A percentile compares a stretch with the other conserved stretches of the same genome.
These are phyloP conservation scores for Eustoma russellianum DNA, from an alignment of 257 asterid genomes.

Conservation along the genomic window DNA sequence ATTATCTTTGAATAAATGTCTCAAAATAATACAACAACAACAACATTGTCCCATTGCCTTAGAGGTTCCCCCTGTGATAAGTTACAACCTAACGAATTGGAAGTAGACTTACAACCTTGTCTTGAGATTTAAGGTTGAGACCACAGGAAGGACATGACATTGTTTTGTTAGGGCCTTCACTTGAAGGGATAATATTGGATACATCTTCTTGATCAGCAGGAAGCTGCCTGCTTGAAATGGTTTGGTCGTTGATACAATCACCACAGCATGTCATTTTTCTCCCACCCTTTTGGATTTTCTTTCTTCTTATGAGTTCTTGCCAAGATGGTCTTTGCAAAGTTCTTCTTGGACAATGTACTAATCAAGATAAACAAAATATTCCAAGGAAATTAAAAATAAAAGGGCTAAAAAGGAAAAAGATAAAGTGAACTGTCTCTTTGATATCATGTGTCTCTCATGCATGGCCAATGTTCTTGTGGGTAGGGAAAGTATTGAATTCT, in stretches of 20 bases:
- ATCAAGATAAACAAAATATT: conserved; percentile 12
- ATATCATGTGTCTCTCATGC: conserved; percentile 20
- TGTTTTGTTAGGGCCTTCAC: conserved; percentile 4
- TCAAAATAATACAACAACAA: not conserved
- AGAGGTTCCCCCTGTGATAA: no score
- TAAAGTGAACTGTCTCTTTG: conserved; percentile 27
- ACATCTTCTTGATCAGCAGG: not conserved
- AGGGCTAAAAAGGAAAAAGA: conserved; percentile 20
- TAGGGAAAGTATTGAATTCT: conserved; percentile 36
- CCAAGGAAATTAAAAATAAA: conserved; percentile 5
- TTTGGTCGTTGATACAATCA: conserved; percentile 10
- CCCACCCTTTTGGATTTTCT: not conserved
- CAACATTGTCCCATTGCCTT: no score
- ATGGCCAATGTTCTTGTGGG: conserved; percentile 21
- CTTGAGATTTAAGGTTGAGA: conserved; percentile 19
- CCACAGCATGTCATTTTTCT: conserved; percentile 23
- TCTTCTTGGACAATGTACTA: conserved; percentile 14
- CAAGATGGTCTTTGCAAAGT: conserved; percentile 1
- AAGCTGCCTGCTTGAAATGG: conserved; percentile 4
- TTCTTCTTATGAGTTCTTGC: conserved; percentile 14
- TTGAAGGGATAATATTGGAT: not conserved
- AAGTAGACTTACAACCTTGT: conserved; percentile 18
- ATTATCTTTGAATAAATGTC: no score
- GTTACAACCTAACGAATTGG: not conserved
- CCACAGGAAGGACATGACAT: conserved; percentile 39